Base-by-base conservation (phyloP, 1,139 yeast genomes). In the Hemisphaericaspora xylofermentans region DNA sequence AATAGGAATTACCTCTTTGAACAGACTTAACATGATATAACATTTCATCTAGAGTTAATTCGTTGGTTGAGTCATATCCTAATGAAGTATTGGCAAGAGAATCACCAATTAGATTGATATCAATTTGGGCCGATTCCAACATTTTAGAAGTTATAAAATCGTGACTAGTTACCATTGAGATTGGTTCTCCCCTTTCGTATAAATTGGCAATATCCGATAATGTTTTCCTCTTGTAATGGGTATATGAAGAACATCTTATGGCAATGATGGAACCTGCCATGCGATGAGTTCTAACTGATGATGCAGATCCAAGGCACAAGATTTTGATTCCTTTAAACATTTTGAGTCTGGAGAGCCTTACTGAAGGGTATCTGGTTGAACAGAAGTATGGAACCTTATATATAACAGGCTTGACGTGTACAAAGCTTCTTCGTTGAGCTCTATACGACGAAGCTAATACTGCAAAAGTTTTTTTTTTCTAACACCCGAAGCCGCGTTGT, bases 81-180 rank as follows among this genome's bases (percentile, higher is more conserved):
- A 88, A 71, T 0, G 95, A 76, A 1, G 88, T 91, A 96, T 89
- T 91, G 1, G 96, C 89, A 31, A 93, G 66, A 0, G 98, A 91
- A 60, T 93, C 98, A 1, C 98, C 98, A 6, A 93, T 82, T 7
- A 93, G 71, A 9, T 83, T 71, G 40, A 84, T 73, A 52, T 93
- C 98, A 2, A 81, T 73, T 1, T 76, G 74, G 1, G 94, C 82
- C 10, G 71, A 60, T 38, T 87, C 89, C 0, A 89, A 94, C 56
- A 86, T 71, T 27, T 71, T 68, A 0, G 83, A 93, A 0, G 96
- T 83, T 24, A 91, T 80, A 56, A 72, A 85, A 57, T 93, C 98
- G 60, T 91, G 89, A 1, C 96, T 95, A 0, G 98, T 93, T 17
- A 89, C 68, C 63, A 85, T 80, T 0, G 91, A 66, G 18, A 91